A percentile compares a stretch with the other conserved stretches of the same genome.
Evolutionary conservation across 2,329 filamentous ascomycete species (phyloP).

Genomic region (Pleurostoma richardsiae): DNA sequence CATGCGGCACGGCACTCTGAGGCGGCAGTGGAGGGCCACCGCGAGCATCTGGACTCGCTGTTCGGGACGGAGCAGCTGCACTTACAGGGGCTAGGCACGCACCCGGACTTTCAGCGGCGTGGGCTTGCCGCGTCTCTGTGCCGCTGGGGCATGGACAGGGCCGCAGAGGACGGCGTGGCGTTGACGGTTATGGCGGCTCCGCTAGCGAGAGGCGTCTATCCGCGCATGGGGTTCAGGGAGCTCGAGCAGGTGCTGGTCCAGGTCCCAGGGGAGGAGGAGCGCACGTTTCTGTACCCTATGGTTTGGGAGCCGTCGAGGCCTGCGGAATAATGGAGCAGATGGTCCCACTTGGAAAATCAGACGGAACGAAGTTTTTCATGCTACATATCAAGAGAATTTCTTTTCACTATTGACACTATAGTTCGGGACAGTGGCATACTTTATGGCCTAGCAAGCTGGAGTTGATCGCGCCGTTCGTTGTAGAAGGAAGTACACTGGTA

Average conservation of each 20-base stretch:
- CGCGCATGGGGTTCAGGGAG: conserved; percentile 3
- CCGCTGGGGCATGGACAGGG: conserved; percentile 4
- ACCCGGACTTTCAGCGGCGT: neutral
- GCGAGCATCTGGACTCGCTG: neutral
- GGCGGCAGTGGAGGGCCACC: neutral
- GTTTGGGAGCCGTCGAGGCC: conserved; percentile 2
- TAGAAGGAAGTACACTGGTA: too few species aligned
- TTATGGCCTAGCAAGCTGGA: too few species aligned
- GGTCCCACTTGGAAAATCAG: too few species aligned
- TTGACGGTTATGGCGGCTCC: conserved; percentile 1
- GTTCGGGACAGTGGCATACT: too few species aligned
- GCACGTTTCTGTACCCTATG: conserved; percentile 3
- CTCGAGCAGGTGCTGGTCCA: conserved; percentile 2
- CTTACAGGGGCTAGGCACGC: conserved; percentile 2
- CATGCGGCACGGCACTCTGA: neutral
- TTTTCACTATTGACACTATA: too few species aligned
- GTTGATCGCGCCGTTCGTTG: too few species aligned
- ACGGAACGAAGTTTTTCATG: too few species aligned
- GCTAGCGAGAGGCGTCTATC: conserved; percentile 2
- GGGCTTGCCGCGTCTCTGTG: neutral
- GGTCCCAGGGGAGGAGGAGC: conserved; percentile 3
- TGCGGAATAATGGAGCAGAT: too few species aligned
- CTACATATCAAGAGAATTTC: too few species aligned
- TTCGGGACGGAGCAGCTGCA: conserved; percentile 1
- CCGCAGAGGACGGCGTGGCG: conserved; percentile 1